phyloP scores from a whole-genome alignment of 176 grass and related monocot genomes.

The Raddia distichophylla region DNA sequence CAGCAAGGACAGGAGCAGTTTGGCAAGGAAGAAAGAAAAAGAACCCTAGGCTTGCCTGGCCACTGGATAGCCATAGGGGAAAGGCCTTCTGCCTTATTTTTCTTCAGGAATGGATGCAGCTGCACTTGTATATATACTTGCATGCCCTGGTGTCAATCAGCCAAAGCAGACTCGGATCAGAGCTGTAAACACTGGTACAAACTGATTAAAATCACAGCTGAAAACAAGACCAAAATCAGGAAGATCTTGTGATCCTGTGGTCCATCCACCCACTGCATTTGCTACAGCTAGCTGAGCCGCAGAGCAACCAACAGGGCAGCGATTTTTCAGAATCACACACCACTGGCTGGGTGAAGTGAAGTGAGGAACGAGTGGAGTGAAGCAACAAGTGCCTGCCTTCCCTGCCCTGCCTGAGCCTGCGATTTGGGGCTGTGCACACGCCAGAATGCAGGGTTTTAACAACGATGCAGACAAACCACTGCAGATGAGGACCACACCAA shows the following conservation, averaged over 20 bases:
- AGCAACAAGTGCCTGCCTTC: not conserved
- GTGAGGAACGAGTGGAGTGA: not conserved
- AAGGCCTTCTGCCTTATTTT: not conserved
- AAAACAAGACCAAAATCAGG: constrained; percentile 2
- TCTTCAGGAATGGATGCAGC: not conserved
- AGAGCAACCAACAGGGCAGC: not conserved
- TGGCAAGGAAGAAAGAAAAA: not conserved
- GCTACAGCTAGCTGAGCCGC: no score
- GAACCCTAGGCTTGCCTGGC: not conserved
- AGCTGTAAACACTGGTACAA: not conserved
- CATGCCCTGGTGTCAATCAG: not conserved
- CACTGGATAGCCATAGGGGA: not conserved
- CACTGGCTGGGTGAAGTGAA: not conserved
- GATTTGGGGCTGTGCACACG: no score
- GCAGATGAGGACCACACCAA: no score
- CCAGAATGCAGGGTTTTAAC: not conserved
- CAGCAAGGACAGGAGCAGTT: constrained; percentile 23
- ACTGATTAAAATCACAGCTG: not conserved
- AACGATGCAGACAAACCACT: not conserved
- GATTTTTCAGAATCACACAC: constrained; percentile 3
- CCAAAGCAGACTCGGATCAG: not conserved
- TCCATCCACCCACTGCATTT: not conserved
- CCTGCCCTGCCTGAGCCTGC: no score
- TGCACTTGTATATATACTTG: no score
- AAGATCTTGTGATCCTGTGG: constrained; percentile 37